Evolutionary conservation across 1,284 basidiomycete species (phyloP).

Genomic region (Microbotryum scabiosae): DNA sequence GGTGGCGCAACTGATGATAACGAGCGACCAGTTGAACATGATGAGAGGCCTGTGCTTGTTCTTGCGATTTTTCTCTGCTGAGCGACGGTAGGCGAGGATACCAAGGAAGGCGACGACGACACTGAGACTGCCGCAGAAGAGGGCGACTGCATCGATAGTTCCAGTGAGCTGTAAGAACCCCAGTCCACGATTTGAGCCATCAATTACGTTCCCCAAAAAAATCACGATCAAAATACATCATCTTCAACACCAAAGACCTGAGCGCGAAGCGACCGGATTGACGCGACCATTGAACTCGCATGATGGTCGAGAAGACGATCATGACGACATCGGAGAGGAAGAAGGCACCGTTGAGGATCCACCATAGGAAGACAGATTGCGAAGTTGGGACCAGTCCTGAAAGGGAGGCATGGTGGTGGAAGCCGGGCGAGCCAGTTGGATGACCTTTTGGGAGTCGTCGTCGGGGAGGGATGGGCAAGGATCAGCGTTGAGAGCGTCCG

Average conservation of each 20-base stretch:
- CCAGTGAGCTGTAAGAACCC: background rate
- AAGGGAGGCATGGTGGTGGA: no score
- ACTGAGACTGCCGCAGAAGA: slow-evolving; percentile 49
- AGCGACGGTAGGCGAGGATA: slow-evolving; percentile 58
- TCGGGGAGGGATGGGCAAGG: no score
- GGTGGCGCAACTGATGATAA: slow-evolving; percentile 53
- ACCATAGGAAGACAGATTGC: background rate
- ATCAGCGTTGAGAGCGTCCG: no score
- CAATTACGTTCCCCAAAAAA: slow-evolving; percentile 14
- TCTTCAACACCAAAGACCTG: slow-evolving; percentile 49
- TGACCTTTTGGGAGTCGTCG: no score
- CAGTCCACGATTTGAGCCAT: background rate
- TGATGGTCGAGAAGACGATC: background rate
- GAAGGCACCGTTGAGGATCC: slow-evolving; percentile 2
- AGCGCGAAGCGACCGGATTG: background rate
- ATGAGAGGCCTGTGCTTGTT: slow-evolving; percentile 55
- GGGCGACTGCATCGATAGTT: slow-evolving; percentile 46
- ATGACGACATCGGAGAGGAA: slow-evolving; percentile 4
- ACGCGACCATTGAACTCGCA: background rate
- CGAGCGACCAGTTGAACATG: slow-evolving; percentile 61
- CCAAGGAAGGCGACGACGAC: slow-evolving; percentile 61
- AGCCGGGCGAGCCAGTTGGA: no score
- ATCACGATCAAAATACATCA: slow-evolving; percentile 55
- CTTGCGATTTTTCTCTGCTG: slow-evolving; percentile 31
- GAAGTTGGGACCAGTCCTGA: background rate